Percentiles rank a stretch among this genome's conserved stretches.
Evolutionary conservation across 768 basidiomycete genomes (phyloP).

Genomic region (Phanerochaete carnosa): DNA sequence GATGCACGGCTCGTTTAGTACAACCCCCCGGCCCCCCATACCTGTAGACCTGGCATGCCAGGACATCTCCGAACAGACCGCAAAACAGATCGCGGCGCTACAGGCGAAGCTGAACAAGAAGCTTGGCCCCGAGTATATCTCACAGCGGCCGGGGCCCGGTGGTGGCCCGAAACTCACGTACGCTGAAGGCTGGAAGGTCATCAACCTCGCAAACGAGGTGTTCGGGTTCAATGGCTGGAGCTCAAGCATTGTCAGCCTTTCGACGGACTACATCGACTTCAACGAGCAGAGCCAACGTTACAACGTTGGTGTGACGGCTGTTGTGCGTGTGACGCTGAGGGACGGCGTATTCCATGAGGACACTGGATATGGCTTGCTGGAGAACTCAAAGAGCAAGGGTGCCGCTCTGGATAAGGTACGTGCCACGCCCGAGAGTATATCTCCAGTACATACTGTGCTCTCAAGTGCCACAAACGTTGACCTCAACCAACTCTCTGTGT

Average conservation of each 20-base stretch:
- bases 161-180: constrained; percentile 89
- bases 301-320: constrained; percentile 76
- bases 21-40: constrained; percentile 30
- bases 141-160: constrained; percentile 83
- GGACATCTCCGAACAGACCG: constrained; percentile 59
- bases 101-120: constrained; percentile 83
- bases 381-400: constrained; percentile 84
- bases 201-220: constrained; percentile 96
- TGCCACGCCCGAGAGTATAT: not conserved
- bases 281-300: constrained; percentile 63
- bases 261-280: constrained; percentile 77
- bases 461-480: not conserved
- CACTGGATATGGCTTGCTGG: constrained; percentile 83
- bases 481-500: not conserved
- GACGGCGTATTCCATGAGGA: constrained; percentile 94
- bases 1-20: constrained; percentile 48
- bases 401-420: constrained; percentile 88
- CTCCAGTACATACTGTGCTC: too few species aligned
- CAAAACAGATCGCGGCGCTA: constrained; percentile 62
- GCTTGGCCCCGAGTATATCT: constrained; percentile 93
- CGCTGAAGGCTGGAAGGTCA: constrained; percentile 96
- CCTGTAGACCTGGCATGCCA: constrained; percentile 16
- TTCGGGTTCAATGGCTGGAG: constrained; percentile 99
- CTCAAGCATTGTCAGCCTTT: constrained; percentile 69
- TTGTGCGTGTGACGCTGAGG: constrained; percentile 81